These are phyloP conservation scores for Pisolithus sp. DNA, from an alignment of 768 basidiomycete genomes.

Conservation along the genomic window DNA sequence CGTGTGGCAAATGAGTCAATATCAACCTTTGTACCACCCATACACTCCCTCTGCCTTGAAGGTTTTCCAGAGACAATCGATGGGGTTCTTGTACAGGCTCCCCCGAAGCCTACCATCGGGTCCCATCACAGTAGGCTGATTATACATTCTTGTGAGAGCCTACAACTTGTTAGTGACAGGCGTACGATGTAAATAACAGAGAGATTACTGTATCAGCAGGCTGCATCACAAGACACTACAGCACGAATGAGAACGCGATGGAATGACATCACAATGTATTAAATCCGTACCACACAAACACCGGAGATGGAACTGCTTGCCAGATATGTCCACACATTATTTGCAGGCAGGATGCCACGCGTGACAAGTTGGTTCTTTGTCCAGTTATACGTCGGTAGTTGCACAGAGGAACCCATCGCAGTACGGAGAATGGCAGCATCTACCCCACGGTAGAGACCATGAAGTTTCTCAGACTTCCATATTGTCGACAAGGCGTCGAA, in stretches of 20 bases:
- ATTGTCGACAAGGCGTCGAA: conserved; percentile 79
- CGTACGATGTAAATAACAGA: conserved; percentile 2
- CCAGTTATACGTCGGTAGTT: conserved; percentile 93
- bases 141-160: conserved; percentile 93
- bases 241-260: conserved; percentile 6
- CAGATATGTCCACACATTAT: conserved; percentile 84
- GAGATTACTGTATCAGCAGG: conserved; percentile 79
- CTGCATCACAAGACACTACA: conserved; percentile 86
- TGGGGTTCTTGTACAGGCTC: conserved; percentile 80
- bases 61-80: conserved; percentile 97
- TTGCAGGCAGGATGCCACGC: conserved; percentile 60
- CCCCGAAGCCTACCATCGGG: conserved; percentile 71
- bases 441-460: conserved; percentile 84
- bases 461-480: conserved; percentile 65
- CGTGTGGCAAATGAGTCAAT: neutral
- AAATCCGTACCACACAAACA: conserved; percentile 71
- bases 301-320: conserved; percentile 87
- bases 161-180: conserved; percentile 21
- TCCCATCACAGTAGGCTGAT: conserved; percentile 74
- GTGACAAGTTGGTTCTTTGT: conserved; percentile 77
- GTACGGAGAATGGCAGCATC: conserved; percentile 92
- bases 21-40: conserved; percentile 92
- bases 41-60: conserved; percentile 80
- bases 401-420: conserved; percentile 92
- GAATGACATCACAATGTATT: neutral